Percentiles rank a stretch among this genome's conserved stretches.
These are phyloP conservation scores for Hypoxylon subgilvum DNA, from an alignment of 495 filamentous ascomycete genomes.

Conservation along the genomic window DNA sequence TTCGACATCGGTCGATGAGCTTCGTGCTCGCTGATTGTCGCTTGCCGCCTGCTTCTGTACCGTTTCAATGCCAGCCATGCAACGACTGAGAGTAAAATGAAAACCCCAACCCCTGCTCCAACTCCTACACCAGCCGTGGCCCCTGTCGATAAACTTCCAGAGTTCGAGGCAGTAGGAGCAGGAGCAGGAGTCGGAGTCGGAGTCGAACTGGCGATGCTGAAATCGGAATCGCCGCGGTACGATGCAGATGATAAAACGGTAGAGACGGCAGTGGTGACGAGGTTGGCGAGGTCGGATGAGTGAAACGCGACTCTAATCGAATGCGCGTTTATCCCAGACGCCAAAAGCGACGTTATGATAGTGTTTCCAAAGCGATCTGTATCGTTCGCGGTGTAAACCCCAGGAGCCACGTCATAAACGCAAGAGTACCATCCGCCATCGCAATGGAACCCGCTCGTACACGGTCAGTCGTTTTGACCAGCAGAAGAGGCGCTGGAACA, in stretches of 20 bases:
- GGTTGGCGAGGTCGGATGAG: slow-evolving; percentile 20
- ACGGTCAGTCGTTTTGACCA: background rate
- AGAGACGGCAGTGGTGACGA: too few relatives aligned
- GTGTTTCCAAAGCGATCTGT: slow-evolving; percentile 17
- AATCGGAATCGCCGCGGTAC: too few relatives aligned
- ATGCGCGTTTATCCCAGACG: slow-evolving; percentile 27
- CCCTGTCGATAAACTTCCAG: background rate
- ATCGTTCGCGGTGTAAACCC: slow-evolving; percentile 4
- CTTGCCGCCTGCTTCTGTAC: background rate
- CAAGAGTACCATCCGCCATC: slow-evolving; percentile 19
- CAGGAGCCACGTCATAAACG: background rate
- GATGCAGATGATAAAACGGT: too few relatives aligned
- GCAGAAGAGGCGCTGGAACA: background rate
- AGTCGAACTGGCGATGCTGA: too few relatives aligned
- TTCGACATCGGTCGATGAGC: background rate
- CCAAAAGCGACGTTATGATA: slow-evolving; percentile 5
- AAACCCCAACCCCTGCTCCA: background rate
- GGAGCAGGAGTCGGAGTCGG: background rate
- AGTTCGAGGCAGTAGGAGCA: background rate
- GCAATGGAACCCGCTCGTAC: slow-evolving; percentile 10
- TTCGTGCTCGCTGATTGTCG: background rate
- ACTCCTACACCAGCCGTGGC: slow-evolving; percentile 1
- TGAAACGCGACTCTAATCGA: slow-evolving; percentile 28
- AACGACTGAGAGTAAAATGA: background rate
- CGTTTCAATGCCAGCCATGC: background rate